Evolutionary conservation across 176 grass and related monocot genomes (phyloP).

Genomic region (Oryza longistaminata): DNA sequence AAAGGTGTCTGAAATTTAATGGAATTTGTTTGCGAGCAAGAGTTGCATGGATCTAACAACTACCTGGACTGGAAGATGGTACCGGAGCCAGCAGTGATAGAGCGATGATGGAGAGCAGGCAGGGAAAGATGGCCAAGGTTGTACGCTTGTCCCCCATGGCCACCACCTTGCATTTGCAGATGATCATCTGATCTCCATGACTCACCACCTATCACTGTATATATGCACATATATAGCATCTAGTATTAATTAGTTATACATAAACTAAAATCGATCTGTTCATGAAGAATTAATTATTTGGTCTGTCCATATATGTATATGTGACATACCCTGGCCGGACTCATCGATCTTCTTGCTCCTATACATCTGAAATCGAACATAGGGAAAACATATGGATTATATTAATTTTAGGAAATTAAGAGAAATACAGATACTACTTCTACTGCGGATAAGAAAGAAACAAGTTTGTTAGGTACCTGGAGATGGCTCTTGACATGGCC

Average conservation of each 20-base stretch:
- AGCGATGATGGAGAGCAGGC: constrained; percentile 29
- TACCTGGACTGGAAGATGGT: constrained; percentile 12
- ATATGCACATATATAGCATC: no score
- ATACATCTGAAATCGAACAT: constrained; percentile 60
- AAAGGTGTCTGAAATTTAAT: constrained; percentile 19
- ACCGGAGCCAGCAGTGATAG: constrained; percentile 7
- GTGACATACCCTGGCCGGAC: constrained; percentile 51
- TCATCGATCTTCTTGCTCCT: constrained; percentile 74
- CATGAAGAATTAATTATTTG: background rate
- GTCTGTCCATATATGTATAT: no score
- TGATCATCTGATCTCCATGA: constrained; percentile 25
- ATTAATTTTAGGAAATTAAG: background rate
- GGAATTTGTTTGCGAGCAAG: constrained; percentile 5
- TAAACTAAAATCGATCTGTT: no score
- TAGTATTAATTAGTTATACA: no score
- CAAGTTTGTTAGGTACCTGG: constrained; percentile 35
- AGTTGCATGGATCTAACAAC: background rate
- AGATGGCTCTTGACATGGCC: constrained; percentile 87
- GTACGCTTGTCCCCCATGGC: constrained; percentile 33
- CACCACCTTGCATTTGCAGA: background rate
- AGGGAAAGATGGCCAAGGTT: constrained; percentile 30
- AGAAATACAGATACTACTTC: background rate
- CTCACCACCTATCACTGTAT: background rate
- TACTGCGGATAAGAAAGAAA: no score
- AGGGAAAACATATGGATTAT: no score